Evolutionary conservation across 371 early-diverging fungal genomes (phyloP), one percentile per base, ranked within the genome.

Genomic region (Actinomucor elegans): DNA sequence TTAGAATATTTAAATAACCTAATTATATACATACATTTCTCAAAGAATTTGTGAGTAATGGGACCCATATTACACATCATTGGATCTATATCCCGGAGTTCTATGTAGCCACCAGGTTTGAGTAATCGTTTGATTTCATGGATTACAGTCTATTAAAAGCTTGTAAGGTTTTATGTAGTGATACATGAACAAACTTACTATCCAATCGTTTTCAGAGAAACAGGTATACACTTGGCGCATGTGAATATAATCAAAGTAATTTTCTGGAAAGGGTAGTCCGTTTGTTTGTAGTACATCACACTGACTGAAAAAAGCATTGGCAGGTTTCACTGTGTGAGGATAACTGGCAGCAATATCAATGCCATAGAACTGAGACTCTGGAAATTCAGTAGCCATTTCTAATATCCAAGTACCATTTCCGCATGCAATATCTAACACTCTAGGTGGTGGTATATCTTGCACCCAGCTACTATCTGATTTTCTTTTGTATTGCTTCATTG

Each of bases 51-150:
- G 5, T 33, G 37, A 32, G 73, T 68, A 24, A 57, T 52, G 0
- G 77, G 74, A 5, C 84, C 81, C n/a, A 65, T 52, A 52, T 76
- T 70, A 7, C 66, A 55, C 11, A 80, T 50, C 21, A 71, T 53
- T 0, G 78, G 78, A 38, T 84, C 77, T 1, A 70, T 59, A 46
- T 84, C 84, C 15, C 79, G 71, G 14, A 79, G 64, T 47, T 84
- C 81, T 10, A 84, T 51, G 55, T 66, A 78, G 3, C 80, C 84
- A 18, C 81, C 84, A 21, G 84, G 84, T 43, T 83, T 83, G 11
- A 83, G 47, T 1, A 80, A 60, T 11, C 83, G 55, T 28, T 52
- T 36, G 11, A 67, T 57, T 34, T 63, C 63, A 15, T 60, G 63
- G 26, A 70, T 51, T 10, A 66, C 31, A 21, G 31, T 48, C 64